Percentiles rank a stretch among this genome's conserved stretches.
Conservation (phyloP, 768 basidiomycete genomes). For the Daedaleopsis sinensis region DNA sequence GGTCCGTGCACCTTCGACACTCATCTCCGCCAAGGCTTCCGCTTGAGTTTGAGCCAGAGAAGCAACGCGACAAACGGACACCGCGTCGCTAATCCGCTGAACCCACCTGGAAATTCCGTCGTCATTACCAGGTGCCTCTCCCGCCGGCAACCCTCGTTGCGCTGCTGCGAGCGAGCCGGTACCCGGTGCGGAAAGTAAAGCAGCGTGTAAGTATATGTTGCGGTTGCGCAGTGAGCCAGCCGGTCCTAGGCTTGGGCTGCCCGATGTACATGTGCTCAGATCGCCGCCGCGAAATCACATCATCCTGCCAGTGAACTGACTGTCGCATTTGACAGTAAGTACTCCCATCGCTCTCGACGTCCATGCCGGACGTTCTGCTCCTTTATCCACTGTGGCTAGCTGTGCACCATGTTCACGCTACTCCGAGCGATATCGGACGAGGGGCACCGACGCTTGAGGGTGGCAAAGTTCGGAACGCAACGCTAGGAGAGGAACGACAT, state of each 20-base stretch:
- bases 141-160: background rate
- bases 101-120: background rate
- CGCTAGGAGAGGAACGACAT: background rate
- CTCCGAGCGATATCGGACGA: too few relatives aligned
- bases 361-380: background rate
- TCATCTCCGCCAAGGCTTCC: background rate
- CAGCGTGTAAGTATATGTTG: background rate
- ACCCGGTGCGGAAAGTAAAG: background rate
- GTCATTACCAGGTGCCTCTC: background rate
- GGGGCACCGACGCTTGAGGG: too few relatives aligned
- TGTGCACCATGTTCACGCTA: background rate
- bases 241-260: background rate
- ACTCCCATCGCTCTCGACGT: too few relatives aligned
- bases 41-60: background rate
- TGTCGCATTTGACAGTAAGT: too few relatives aligned
- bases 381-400: background rate
- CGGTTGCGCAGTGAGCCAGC: background rate
- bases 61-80: background rate
- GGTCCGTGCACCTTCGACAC: background rate
- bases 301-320: too few relatives aligned
- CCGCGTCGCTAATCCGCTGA: background rate
- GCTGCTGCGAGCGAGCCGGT: background rate
- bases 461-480: background rate
- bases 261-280: background rate
- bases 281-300: background rate